A percentile compares a stretch with the other conserved stretches of the same genome.
phyloP scores from a whole-genome alignment of 768 basidiomycete genomes.

The Pleurotus djamor region DNA sequence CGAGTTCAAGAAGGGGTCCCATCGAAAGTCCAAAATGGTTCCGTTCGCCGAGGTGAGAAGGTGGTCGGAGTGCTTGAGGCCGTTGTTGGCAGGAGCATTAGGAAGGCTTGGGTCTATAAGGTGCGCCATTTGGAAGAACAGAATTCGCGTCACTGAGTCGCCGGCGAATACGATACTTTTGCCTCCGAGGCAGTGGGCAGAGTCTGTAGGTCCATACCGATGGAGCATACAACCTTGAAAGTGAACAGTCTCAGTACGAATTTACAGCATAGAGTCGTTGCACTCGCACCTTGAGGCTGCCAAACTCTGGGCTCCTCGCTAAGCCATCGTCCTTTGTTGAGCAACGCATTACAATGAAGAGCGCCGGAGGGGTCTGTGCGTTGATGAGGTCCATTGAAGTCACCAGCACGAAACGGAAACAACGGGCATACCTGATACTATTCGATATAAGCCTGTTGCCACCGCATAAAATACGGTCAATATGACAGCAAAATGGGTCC shows the following conservation, averaged over 20 bases:
- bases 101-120: constrained; percentile 58
- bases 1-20: constrained; percentile 89
- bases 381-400: background rate
- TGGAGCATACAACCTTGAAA: constrained; percentile 77
- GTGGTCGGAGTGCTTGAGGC: constrained; percentile 71
- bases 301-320: constrained; percentile 67
- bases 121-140: constrained; percentile 76
- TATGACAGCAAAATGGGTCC: constrained; percentile 48
- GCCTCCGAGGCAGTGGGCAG: constrained; percentile 50
- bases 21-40: constrained; percentile 57
- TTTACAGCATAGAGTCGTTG: background rate
- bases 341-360: constrained; percentile 66
- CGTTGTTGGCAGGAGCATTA: constrained; percentile 46
- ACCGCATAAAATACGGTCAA: constrained; percentile 34
- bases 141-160: constrained; percentile 77
- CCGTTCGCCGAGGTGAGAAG: constrained; percentile 41
- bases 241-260: constrained; percentile 1
- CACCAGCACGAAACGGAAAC: background rate
- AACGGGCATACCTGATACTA: constrained; percentile 40
- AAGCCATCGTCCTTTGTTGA: constrained; percentile 78
- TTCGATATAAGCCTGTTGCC: constrained; percentile 39
- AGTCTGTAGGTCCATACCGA: constrained; percentile 55
- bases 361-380: constrained; percentile 68
- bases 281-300: constrained; percentile 79
- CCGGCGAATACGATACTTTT: constrained; percentile 75